Percentiles rank a stretch among this genome's conserved stretches.
Conservation (phyloP, 257 asterid genomes). For the Solanum sparsipilum region DNA sequence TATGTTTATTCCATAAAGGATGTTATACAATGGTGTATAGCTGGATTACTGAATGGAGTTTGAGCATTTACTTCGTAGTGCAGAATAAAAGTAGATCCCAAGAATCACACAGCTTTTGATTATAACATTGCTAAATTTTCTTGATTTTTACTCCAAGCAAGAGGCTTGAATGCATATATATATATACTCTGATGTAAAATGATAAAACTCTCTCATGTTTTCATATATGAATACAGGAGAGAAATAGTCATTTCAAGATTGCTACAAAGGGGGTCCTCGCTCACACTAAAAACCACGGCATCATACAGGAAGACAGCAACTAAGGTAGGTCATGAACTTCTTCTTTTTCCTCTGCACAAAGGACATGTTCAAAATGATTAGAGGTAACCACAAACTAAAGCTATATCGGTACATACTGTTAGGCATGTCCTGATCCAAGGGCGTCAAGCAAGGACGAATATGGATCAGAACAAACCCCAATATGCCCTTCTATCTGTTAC, state of each 20-base stretch:
- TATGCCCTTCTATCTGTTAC: not conserved
- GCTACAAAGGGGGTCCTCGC: not conserved
- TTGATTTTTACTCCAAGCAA: not conserved
- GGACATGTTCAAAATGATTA: slow-evolving; percentile 4
- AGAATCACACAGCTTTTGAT: not conserved
- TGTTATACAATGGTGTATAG: not conserved
- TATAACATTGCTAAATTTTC: not conserved
- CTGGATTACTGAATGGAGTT: not conserved
- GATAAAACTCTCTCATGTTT: not conserved
- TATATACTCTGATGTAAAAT: not conserved
- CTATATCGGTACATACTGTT: not conserved
- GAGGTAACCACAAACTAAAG: not conserved
- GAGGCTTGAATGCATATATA: not conserved
- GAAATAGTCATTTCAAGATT: not conserved
- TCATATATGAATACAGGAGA: not conserved
- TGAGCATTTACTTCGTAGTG: not conserved
- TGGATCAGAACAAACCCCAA: slow-evolving; percentile 16
- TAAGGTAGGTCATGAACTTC: slow-evolving; percentile 9
- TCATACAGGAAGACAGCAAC: slow-evolving; percentile 15
- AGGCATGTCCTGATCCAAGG: slow-evolving; percentile 10
- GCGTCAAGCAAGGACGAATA: slow-evolving; percentile 22
- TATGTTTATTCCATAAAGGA: not conserved
- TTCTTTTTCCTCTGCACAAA: slow-evolving; percentile 22
- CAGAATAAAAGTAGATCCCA: not conserved
- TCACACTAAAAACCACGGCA: not conserved